Evolutionary conservation across 345 rosid genomes (phyloP), one percentile per base, ranked within the genome.

Genomic region (Viola odorata): DNA sequence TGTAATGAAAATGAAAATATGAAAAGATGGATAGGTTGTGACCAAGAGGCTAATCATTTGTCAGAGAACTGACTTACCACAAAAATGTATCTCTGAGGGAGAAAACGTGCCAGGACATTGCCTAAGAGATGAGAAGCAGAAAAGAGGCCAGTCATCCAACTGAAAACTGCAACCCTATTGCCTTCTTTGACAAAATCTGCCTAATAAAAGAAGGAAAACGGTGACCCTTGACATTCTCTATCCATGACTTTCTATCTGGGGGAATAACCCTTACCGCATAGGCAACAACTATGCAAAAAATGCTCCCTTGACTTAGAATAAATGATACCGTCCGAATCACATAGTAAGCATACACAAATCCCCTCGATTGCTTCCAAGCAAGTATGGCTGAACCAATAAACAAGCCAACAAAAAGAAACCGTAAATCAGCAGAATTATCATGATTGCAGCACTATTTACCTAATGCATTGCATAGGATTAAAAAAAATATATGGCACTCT

Each of bases 141-240:
- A 57, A 80, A 75, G 42, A 80, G 71, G 14, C 84, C 87, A 0
- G 87, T 80, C 42, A 80, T 80, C 87, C 80, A 82, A 66, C 87
- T 77, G 71, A 82, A 80, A 41, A 74, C 81, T 3, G 79, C 65
- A 55, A 81, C 79, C 53, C 87, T 75, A 62, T 62, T 82, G 57
- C 71, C 71, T 14, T 75, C 79, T 6, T 58, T 56, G 10, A 80
- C 71, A 61, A 82, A 50, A 61, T 82, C 84, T 14, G 87, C 87
- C 87, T 80, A 65, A 47, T 53, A 66, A 62, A 57, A 49, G 61
- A 61, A 65, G 40, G 57, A 62, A 63, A 66, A 32, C 44, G 52
- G 2, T 53, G 62, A 67, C 14, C 23, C 42, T 6, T 12, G 7
- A 50, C 11, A 57, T 15, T 58, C 47, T 17, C 11, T 0, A 54